Conservation (phyloP, 345 rosid genomes). For the Pseudoturritis turrita region DNA sequence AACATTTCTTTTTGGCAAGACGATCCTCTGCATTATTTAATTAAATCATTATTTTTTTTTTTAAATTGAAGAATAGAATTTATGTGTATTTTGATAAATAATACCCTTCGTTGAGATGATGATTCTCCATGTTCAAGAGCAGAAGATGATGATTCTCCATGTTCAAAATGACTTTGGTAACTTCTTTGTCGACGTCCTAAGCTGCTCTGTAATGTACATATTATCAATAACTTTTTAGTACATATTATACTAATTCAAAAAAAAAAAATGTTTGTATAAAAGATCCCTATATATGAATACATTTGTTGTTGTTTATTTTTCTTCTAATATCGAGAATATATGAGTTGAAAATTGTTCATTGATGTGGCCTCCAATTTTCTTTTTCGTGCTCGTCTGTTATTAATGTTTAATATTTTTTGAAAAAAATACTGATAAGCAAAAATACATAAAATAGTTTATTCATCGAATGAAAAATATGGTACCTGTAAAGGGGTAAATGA, state of each 20-base stretch:
- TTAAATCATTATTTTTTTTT: not conserved
- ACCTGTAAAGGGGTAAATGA: not conserved
- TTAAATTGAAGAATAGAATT: not conserved
- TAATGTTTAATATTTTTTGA: too few species aligned
- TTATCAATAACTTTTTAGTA: not conserved
- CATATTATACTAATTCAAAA: not conserved
- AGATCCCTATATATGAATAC: too few species aligned
- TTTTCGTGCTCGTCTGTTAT: too few species aligned
- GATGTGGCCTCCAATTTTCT: too few species aligned
- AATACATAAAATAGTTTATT: not conserved
- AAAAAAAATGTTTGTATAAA: too few species aligned
- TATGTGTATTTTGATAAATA: not conserved
- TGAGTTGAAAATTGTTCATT: too few species aligned
- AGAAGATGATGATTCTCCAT: not conserved
- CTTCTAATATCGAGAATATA: too few species aligned
- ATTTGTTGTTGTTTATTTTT: too few species aligned
- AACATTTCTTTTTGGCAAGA: not conserved
- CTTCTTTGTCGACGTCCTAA: not conserved
- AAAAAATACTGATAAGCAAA: too few species aligned
- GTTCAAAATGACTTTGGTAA: not conserved
- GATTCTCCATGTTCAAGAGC: too few species aligned
- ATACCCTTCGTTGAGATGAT: not conserved
- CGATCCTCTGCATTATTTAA: constrained; percentile 3
- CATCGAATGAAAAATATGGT: not conserved
- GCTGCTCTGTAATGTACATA: not conserved